Evolutionary conservation across 176 grass and related monocot species (phyloP), one percentile per base, ranked within the genome.

Genomic region (Phragmites australis): DNA sequence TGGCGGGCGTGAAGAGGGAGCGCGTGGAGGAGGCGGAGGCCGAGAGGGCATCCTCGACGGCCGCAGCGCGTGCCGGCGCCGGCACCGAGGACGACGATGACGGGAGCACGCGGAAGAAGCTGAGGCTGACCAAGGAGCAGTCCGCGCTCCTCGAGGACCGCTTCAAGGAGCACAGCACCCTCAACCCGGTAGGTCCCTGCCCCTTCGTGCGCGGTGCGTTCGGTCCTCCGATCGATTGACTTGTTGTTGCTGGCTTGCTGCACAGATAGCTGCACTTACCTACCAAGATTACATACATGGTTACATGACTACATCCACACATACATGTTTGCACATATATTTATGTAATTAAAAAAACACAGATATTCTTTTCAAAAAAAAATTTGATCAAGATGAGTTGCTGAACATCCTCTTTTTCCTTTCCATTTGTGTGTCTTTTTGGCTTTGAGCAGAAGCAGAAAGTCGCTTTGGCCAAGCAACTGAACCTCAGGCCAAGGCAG

Each of bases 91-190:
- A 92, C 65, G 95, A 92, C 12, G 92, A 98, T 68, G 95, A 98
- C 72, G 90, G 95, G 22, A 74, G 90, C 67, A 84, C 89, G 19
- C 89, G 92, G 2, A 98, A 98, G 90, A 98, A 98, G 76, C 90
- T 98, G 40, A 34, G 95, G 78, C 92, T 98, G n/a, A 94, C 92
- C 22, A 98, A 94, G 70, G 92, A 98, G 84, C 95, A 98, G 85
- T 98, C 95, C 12, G 92, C 90, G 34, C 86, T 94, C 13, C 81
- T 98, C 8, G 95, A 98, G 53, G 92, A 98, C 80, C 79, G 95
- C 53, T 98, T 98, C 75, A 94, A 94, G 92, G 92, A 98, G 88
- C 92, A 98, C 76, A 98, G 88, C 74, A 91, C 88, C 46, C 95
- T 98, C 61, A 98, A 94, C 89, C 95, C 95, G 64, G 95, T 98